A percentile compares a stretch with the other conserved stretches of the same genome.
Evolutionary conservation across 306 rosid species (phyloP).

Genomic region (Vicia faba): DNA sequence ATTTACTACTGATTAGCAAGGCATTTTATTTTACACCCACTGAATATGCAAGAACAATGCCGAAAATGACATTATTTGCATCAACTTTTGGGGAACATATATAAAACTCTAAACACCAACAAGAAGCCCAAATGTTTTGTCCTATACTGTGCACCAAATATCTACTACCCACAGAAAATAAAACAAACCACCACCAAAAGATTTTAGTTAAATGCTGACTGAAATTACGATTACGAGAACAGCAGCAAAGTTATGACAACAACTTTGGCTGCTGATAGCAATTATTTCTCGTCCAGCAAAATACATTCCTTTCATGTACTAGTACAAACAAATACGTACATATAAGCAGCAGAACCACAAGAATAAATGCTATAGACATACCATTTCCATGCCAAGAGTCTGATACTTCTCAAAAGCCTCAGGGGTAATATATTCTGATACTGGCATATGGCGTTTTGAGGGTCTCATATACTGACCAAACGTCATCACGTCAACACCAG

Average conservation of each 20-base stretch:
- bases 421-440: slow-evolving; percentile 89
- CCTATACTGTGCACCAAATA: slow-evolving; percentile 11
- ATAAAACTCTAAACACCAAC: slow-evolving; percentile 16
- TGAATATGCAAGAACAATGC: slow-evolving; percentile 17
- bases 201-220: slow-evolving; percentile 26
- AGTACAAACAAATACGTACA: slow-evolving; percentile 3
- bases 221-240: neutral
- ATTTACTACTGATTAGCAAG: slow-evolving; percentile 8
- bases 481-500: slow-evolving; percentile 97
- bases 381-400: slow-evolving; percentile 93
- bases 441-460: slow-evolving; percentile 98
- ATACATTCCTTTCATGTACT: too few relatives aligned
- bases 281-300: slow-evolving; percentile 5
- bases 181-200: slow-evolving; percentile 17
- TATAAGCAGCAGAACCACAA: slow-evolving; percentile 7
- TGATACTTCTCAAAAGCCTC: slow-evolving; percentile 90
- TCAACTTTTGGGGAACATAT: slow-evolving; percentile 18
- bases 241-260: slow-evolving; percentile 27
- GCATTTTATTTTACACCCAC: slow-evolving; percentile 23
- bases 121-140: slow-evolving; percentile 22
- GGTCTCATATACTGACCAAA: slow-evolving; percentile 99
- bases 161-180: neutral
- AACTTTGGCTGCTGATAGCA: slow-evolving; percentile 15
- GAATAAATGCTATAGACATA: slow-evolving; percentile 40
- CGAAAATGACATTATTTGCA: slow-evolving; percentile 3